Conservation (phyloP, 257 asterid species). For the Cruciata laevipes region DNA sequence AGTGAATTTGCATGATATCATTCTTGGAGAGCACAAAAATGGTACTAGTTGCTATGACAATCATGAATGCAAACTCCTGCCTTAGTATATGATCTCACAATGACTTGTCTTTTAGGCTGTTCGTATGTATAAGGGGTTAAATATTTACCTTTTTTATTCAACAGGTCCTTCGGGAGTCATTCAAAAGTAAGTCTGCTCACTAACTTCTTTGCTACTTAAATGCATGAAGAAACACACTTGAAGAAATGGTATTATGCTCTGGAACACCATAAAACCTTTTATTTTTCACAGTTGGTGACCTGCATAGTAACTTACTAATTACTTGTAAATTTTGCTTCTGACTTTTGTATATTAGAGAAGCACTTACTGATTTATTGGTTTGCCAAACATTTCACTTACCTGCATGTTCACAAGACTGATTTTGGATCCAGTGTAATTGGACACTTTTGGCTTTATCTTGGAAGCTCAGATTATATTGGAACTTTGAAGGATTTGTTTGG, state of each 20-base stretch:
- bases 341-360: too few relatives aligned
- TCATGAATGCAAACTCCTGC: too few relatives aligned
- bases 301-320: too few relatives aligned
- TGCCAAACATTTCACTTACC: too few relatives aligned
- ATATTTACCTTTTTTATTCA: constrained; percentile 21
- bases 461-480: neutral
- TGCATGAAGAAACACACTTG: neutral
- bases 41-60: neutral
- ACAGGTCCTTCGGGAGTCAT: constrained; percentile 74
- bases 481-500: neutral
- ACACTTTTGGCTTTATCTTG: neutral
- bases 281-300: neutral
- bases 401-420: too few relatives aligned
- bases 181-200: constrained; percentile 37
- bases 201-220: neutral
- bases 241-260: neutral
- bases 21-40: neutral
- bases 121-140: constrained; percentile 10
- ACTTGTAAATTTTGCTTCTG: too few relatives aligned
- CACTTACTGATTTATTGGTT: too few relatives aligned
- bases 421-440: too few relatives aligned
- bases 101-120: neutral
- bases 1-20: neutral
- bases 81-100: neutral
- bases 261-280: neutral